Conservation (phyloP, 2,329 filamentous ascomycete species). For the Aspergillus candidus region DNA sequence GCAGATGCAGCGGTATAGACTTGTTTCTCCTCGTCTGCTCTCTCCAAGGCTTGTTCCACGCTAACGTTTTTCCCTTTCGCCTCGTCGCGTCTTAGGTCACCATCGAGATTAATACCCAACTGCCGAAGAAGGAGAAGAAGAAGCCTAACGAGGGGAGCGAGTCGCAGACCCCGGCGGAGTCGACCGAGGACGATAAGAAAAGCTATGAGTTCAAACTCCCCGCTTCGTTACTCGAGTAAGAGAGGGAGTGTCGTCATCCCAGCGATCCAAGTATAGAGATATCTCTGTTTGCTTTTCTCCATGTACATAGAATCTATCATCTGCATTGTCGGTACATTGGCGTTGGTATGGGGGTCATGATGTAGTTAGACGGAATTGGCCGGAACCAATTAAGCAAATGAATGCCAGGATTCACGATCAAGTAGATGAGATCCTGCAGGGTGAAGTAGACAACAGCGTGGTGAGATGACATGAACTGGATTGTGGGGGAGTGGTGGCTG, state of each 20-base stretch:
- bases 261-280: too few species aligned
- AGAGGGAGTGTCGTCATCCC: not conserved
- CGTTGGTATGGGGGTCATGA: too few species aligned
- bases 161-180: constrained; percentile 9
- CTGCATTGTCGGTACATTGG: too few species aligned
- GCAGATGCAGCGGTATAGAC: constrained; percentile 51
- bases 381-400: not conserved
- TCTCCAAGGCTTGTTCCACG: constrained; percentile 3
- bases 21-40: constrained; percentile 23
- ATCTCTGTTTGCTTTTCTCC: not conserved
- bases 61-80: constrained; percentile 4
- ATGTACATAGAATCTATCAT: not conserved
- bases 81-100: constrained; percentile 27
- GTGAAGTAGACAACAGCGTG: too few species aligned
- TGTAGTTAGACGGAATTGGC: too few species aligned
- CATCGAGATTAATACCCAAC: constrained; percentile 43
- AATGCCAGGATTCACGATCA: not conserved
- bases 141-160: constrained; percentile 14
- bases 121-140: constrained; percentile 34
- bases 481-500: too few species aligned
- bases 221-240: constrained; percentile 20
- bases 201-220: constrained; percentile 23
- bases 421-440: not conserved
- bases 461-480: too few species aligned
- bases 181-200: constrained; percentile 7